Evolutionary conservation across 2,329 filamentous ascomycete genomes (phyloP).

Genomic region (Penicillium digitatum): DNA sequence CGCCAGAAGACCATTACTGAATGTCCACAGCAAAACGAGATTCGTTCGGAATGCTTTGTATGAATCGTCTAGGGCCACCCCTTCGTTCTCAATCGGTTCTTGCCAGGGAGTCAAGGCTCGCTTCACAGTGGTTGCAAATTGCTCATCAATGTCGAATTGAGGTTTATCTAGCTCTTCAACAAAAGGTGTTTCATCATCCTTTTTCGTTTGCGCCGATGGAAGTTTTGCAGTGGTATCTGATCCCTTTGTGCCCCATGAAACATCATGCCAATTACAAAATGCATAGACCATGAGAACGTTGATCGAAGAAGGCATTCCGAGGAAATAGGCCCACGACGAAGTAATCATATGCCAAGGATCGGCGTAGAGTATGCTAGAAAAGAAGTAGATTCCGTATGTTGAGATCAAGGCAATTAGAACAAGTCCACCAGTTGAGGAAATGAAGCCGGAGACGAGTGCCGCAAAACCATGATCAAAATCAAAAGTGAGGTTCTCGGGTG

Average conservation of each 20-base stretch:
- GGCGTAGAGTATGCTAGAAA: conserved; percentile 91
- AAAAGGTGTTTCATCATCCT: conserved; percentile 75
- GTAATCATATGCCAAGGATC: conserved; percentile 99
- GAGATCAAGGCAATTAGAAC: conserved; percentile 85
- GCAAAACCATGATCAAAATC: conserved; percentile 57
- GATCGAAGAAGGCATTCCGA: conserved; percentile 92
- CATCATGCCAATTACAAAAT: conserved; percentile 99
- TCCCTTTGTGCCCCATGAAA: conserved; percentile 98
- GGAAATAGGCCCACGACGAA: conserved; percentile 83
- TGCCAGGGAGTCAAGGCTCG: conserved; percentile 79
- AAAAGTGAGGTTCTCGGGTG: conserved; percentile 64
- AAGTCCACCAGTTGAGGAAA: conserved; percentile 70
- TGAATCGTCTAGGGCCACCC: conserved; percentile 85
- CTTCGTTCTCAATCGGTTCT: conserved; percentile 66
- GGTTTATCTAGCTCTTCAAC: conserved; percentile 95
- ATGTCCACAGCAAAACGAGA: conserved; percentile 84
- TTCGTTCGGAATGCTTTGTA: conserved; percentile 98
- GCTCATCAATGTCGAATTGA: conserved; percentile 92
- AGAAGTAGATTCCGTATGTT: conserved; percentile 91
- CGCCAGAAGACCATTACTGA: conserved; percentile 79
- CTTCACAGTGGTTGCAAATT: conserved; percentile 91
- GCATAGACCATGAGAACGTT: conserved; percentile 98
- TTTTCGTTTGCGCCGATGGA: conserved; percentile 79
- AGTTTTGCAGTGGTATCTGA: conserved; percentile 87
- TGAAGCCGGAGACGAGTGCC: conserved; percentile 71